A percentile compares a stretch with the other conserved stretches of the same genome.
These are phyloP conservation scores for Boechera retrofracta DNA, from an alignment of 345 rosid species.

Conservation along the genomic window DNA sequence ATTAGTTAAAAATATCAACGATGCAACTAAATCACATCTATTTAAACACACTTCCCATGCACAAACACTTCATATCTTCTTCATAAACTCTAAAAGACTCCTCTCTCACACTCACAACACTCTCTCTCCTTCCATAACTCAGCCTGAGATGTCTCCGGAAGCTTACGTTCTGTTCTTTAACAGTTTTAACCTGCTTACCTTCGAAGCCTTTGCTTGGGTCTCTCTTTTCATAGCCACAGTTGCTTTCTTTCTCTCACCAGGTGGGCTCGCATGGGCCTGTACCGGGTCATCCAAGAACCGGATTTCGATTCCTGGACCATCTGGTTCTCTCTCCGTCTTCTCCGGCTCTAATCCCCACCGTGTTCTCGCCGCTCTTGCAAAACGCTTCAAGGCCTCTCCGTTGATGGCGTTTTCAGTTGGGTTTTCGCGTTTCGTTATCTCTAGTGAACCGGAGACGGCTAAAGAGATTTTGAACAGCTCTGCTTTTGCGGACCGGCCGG, in stretches of 20 bases:
- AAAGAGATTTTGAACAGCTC: conserved; percentile 77
- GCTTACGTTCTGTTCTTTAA: conserved; percentile 33
- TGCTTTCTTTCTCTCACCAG: conserved; percentile 58
- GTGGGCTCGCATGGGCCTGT: conserved; percentile 73
- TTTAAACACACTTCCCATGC: conserved; percentile 45
- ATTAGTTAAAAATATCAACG: neutral
- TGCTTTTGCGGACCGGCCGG: conserved; percentile 82
- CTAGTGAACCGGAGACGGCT: conserved; percentile 74
- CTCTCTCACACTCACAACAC: neutral
- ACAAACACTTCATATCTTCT: conserved; percentile 24
- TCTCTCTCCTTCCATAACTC: neutral
- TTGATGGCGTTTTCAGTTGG: conserved; percentile 90
- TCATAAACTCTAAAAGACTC: conserved; percentile 12
- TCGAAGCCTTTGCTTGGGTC: conserved; percentile 47
- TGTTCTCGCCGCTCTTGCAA: conserved; percentile 54
- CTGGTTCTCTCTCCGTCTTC: conserved; percentile 54
- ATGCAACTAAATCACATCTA: conserved; percentile 22
- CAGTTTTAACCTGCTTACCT: conserved; percentile 28
- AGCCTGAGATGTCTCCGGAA: conserved; percentile 49
- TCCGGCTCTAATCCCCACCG: conserved; percentile 61
- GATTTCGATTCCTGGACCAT: conserved; percentile 63
- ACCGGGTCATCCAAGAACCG: conserved; percentile 35
- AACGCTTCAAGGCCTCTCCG: conserved; percentile 46
- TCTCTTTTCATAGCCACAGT: conserved; percentile 46
- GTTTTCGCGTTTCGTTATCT: conserved; percentile 68